These are phyloP conservation scores for Colletotrichum plurivorum DNA, from an alignment of 2,329 filamentous ascomycete genomes.

Conservation along the genomic window DNA sequence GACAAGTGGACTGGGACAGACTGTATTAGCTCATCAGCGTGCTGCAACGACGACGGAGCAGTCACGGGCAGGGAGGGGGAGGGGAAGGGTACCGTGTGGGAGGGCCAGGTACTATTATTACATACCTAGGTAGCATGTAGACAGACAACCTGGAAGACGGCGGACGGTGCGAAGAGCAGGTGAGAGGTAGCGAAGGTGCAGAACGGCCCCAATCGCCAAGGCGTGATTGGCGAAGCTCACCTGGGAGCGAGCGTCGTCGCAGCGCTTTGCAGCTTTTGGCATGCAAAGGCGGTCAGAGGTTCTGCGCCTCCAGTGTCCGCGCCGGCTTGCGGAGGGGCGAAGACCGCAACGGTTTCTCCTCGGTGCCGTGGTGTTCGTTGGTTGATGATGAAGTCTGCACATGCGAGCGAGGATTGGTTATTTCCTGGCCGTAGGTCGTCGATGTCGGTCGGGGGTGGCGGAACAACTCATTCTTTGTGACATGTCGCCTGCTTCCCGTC, in stretches of 20 bases:
- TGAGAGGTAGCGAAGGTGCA: constrained; percentile 1
- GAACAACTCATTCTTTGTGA: constrained; percentile 23
- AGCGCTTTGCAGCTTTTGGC: background rate
- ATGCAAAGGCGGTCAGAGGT: constrained; percentile 19
- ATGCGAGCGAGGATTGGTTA: background rate
- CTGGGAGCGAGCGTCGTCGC: background rate
- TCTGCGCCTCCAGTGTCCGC: background rate
- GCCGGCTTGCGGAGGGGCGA: background rate
- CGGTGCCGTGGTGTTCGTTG: background rate
- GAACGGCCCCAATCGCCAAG: constrained; percentile 21
- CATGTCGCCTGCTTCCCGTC: constrained; percentile 20
- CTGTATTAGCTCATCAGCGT: constrained; percentile 26
- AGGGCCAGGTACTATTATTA: background rate
- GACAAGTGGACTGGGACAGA: background rate
- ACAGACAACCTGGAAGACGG: no score
- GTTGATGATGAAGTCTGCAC: constrained; percentile 10
- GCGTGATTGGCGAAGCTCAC: constrained; percentile 23
- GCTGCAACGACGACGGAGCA: constrained; percentile 3
- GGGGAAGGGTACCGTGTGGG: constrained; percentile 2
- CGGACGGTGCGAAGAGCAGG: background rate
- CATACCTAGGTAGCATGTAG: no score
- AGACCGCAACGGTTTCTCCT: background rate
- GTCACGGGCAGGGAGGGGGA: background rate
- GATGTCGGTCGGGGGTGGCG: constrained; percentile 6
- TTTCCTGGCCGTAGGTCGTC: background rate